Evolutionary conservation across 768 basidiomycete species (phyloP), one percentile per base, ranked within the genome.

Genomic region (Auricularia heimuer): DNA sequence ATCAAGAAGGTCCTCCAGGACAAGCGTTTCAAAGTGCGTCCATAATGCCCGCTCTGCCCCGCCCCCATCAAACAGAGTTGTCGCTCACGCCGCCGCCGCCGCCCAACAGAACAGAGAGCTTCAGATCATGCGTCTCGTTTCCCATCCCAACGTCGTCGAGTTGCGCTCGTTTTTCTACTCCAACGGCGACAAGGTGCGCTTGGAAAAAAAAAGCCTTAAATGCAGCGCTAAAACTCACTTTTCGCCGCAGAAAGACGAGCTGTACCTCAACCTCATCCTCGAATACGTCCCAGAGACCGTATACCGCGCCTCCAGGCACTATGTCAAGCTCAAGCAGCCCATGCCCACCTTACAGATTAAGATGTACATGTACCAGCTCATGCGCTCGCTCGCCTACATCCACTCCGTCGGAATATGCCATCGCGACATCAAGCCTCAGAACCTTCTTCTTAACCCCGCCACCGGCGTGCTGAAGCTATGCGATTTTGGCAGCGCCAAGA

Each of bases 1-100:
- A 99, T 99, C 84, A 99, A 99, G 92, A 98, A 98, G 82, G 97
- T 99, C 62, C 78, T 99, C 67, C 97, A 99, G 82, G 97, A 99
- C 81, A 99, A 99, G 83, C 87, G 97, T 70, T 99, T 99, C 90
- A 99, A 99, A 92, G 96, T 95, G 67, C 68, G 83, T 78, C n/a
- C 33, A 7, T 14, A 14, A 42, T 8, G 8, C 39, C 47, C 68
- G 56, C 24, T 29, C 56, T 60, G 29, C 56, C 56, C 71, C 63
- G 14, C 33, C 33, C 24, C 64, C 62, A 44, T 67, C 56, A 51
- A 62, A 14, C 65, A 56, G 37, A 54, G 42, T 64, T 37, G 21
- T 14, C 29, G 44, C 35, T 54, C 18, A 16, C 54, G 29, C 21
- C 37, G 44, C 34, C 36, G 24, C 24, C 24, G 29, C 16, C 56